phyloP scores from a whole-genome alignment of 2,329 filamentous ascomycete species.

The Nemania diffusa region DNA sequence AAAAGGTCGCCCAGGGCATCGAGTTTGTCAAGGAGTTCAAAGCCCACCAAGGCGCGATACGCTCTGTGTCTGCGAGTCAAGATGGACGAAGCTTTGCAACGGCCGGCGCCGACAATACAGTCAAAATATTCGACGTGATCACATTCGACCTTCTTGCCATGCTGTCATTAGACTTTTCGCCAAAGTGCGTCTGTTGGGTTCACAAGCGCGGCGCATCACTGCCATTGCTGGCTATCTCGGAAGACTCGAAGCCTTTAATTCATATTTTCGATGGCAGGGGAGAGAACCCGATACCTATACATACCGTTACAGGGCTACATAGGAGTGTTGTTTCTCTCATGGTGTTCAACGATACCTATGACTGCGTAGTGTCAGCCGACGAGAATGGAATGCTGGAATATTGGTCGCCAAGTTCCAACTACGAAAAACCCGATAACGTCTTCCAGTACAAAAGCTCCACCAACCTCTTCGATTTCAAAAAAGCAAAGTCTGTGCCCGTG shows the following conservation, averaged over 20 bases:
- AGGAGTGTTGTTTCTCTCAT: constrained; percentile 83
- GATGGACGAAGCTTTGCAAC: constrained; percentile 96
- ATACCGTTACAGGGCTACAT: constrained; percentile 83
- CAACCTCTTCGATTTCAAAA: constrained; percentile 96
- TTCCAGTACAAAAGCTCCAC: constrained; percentile 95
- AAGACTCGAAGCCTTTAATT: constrained; percentile 76
- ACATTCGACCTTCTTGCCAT: constrained; percentile 90
- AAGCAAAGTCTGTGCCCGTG: constrained; percentile 85
- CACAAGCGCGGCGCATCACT: constrained; percentile 88
- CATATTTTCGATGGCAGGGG: constrained; percentile 90
- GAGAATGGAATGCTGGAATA: constrained; percentile 96
- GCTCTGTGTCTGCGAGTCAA: constrained; percentile 82
- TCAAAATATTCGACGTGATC: constrained; percentile 85
- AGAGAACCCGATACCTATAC: constrained; percentile 78
- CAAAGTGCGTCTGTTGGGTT: constrained; percentile 89
- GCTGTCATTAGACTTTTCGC: constrained; percentile 78
- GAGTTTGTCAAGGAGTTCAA: constrained; percentile 99
- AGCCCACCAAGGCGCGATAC: constrained; percentile 87
- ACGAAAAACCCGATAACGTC: constrained; percentile 91
- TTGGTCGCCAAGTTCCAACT: constrained; percentile 83
- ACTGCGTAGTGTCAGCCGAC: constrained; percentile 92
- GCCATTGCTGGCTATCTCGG: constrained; percentile 85
- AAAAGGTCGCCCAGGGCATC: constrained; percentile 88
- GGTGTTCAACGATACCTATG: constrained; percentile 86
- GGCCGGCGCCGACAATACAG: constrained; percentile 78